Evolutionary conservation across 345 rosid genomes (phyloP).

Genomic region (Anacardium occidentale): DNA sequence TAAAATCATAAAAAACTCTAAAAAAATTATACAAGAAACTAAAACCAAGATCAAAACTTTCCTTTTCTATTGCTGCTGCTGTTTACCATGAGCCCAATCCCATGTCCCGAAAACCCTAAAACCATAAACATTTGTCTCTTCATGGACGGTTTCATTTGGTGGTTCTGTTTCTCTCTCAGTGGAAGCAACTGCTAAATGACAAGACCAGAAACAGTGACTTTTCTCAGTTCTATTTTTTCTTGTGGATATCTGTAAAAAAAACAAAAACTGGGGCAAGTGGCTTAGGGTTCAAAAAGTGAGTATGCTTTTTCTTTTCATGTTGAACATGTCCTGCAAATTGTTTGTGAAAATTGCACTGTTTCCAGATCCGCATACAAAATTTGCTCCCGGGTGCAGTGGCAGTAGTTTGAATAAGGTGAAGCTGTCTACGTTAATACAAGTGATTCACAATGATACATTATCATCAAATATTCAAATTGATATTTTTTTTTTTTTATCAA

Average conservation of each 20-base stretch:
- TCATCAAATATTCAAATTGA: no score
- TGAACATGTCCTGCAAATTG: no score
- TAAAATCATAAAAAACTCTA: neutral
- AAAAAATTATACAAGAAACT: constrained; percentile 8
- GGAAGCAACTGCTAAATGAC: constrained; percentile 55
- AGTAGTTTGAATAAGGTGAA: no score
- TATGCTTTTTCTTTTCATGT: neutral
- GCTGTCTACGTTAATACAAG: no score
- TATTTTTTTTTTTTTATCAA: no score
- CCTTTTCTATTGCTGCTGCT: neutral
- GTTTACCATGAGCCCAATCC: constrained; percentile 22
- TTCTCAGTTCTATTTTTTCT: constrained; percentile 31
- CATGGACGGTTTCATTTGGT: constrained; percentile 22
- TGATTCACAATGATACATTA: no score
- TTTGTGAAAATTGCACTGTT: no score
- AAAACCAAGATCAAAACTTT: constrained; percentile 15
- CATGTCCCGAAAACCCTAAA: constrained; percentile 39
- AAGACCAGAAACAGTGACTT: constrained; percentile 49
- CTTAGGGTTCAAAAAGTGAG: constrained; percentile 12
- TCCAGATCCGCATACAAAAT: no score
- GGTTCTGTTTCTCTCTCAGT: neutral
- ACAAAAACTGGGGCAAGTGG: constrained; percentile 14
- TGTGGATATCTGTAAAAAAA: constrained; percentile 34
- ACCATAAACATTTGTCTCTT: constrained; percentile 26
- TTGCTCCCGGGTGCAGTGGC: no score